Evolutionary conservation across 1,284 basidiomycete genomes (phyloP).

Genomic region (Cutaneotrichosporon mucoides): DNA sequence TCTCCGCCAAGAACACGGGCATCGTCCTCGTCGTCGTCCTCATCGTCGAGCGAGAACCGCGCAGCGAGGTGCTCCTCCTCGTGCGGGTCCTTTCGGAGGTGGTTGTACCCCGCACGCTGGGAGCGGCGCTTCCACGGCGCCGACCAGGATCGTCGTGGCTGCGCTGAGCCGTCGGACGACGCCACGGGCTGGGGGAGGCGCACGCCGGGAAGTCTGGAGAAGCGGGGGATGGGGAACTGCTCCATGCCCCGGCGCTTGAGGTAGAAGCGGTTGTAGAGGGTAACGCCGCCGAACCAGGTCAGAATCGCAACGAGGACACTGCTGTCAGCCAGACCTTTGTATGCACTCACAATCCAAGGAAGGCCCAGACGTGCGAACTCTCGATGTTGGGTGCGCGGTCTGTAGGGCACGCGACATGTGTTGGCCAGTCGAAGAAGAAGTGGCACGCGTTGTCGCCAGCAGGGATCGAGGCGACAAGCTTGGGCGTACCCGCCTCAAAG

Average conservation of each 20-base stretch:
- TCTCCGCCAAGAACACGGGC: constrained; percentile 25
- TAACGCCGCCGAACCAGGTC: constrained; percentile 44
- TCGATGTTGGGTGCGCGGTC: constrained; percentile 30
- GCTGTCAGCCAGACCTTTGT: background rate
- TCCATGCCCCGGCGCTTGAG: constrained; percentile 40
- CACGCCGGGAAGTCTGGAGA: constrained; percentile 9
- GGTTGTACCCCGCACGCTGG: constrained; percentile 31
- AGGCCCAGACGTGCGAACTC: constrained; percentile 26
- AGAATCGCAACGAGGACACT: constrained; percentile 42
- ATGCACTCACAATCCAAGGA: constrained; percentile 39
- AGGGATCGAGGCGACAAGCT: constrained; percentile 42
- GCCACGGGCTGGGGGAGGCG: constrained; percentile 3
- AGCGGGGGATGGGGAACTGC: constrained; percentile 36
- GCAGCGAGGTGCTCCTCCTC: constrained; percentile 57
- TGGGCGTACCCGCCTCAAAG: constrained; percentile 40
- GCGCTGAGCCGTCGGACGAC: background rate
- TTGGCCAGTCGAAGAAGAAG: constrained; percentile 49
- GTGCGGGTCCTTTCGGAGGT: constrained; percentile 44
- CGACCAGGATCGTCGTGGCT: background rate
- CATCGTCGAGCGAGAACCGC: constrained; percentile 45
- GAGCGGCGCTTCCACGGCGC: constrained; percentile 33
- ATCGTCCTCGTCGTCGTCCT: constrained; percentile 41
- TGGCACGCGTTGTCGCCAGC: constrained; percentile 39
- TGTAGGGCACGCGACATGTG: constrained; percentile 47
- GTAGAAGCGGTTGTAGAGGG: constrained; percentile 46